phyloP scores from a whole-genome alignment of 1,284 basidiomycete species.

The Violaceomyces palustris region DNA sequence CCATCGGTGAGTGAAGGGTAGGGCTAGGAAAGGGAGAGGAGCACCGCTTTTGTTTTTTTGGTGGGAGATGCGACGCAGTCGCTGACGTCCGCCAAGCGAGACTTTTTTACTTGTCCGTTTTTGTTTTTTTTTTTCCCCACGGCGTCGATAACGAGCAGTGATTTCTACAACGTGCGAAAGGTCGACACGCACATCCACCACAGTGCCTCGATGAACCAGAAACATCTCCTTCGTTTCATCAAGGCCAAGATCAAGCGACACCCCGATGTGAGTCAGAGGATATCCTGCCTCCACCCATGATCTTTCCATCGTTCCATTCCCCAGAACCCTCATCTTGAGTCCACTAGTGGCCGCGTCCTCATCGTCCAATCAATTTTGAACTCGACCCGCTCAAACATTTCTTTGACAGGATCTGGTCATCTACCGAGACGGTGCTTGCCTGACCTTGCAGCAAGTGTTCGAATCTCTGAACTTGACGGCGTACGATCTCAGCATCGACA shows the following conservation, averaged over 20 bases:
- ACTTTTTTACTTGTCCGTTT: too few relatives aligned
- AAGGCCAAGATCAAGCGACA: slow-evolving; percentile 89
- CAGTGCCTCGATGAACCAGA: slow-evolving; percentile 99
- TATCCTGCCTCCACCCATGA: too few relatives aligned
- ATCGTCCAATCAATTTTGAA: neutral
- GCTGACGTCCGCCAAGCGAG: too few relatives aligned
- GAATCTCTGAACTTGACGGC: slow-evolving; percentile 89
- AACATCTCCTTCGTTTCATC: slow-evolving; percentile 98
- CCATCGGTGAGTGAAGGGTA: slow-evolving; percentile 40
- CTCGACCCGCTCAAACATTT: neutral
- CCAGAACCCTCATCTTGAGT: too few relatives aligned
- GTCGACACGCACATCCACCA: slow-evolving; percentile 98
- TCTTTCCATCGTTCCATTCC: too few relatives aligned
- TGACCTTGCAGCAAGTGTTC: slow-evolving; percentile 91
- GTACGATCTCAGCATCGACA: slow-evolving; percentile 97
- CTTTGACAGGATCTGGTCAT: slow-evolving; percentile 82
- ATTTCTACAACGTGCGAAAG: slow-evolving; percentile 98
- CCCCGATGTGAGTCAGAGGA: slow-evolving; percentile 65
- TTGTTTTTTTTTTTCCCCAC: too few relatives aligned
- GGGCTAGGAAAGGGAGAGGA: too few relatives aligned
- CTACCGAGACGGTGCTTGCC: slow-evolving; percentile 80
- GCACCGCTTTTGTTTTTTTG: too few relatives aligned
- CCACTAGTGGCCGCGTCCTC: too few relatives aligned
- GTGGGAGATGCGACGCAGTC: too few relatives aligned
- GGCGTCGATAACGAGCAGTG: slow-evolving; percentile 57